Percentiles rank a stretch among this genome's conserved stretches.
These are phyloP conservation scores for Ligustrum vulgare DNA, from an alignment of 257 asterid genomes.

Conservation along the genomic window DNA sequence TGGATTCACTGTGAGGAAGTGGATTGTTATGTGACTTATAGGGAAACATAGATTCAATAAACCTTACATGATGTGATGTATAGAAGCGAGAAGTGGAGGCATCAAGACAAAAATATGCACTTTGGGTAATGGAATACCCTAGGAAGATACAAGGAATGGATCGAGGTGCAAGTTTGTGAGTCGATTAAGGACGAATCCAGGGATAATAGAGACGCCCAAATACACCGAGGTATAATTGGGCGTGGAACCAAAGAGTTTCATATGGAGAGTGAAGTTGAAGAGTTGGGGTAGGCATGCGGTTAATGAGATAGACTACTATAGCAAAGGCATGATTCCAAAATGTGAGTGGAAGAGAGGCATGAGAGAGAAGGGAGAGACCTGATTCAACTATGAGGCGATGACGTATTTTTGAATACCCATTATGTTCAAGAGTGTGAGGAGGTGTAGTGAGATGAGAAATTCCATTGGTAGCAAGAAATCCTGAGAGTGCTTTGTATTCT, in stretches of 20 bases:
- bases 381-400: neutral
- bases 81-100: neutral
- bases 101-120: neutral
- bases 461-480: neutral
- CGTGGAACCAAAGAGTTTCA: too few relatives aligned
- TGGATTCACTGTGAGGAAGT: neutral
- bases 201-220: neutral
- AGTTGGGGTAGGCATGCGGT: too few relatives aligned
- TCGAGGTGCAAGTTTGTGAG: neutral
- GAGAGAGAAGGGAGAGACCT: neutral
- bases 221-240: too few relatives aligned
- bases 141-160: neutral
- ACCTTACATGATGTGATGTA: neutral
- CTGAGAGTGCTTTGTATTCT: neutral
- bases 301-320: too few relatives aligned
- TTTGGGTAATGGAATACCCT: neutral
- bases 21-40: neutral
- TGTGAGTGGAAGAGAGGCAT: neutral
- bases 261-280: too few relatives aligned
- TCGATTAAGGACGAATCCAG: neutral
- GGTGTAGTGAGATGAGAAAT: conserved; percentile 9
- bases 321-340: neutral
- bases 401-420: neutral
- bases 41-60: neutral
- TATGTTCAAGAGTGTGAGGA: conserved; percentile 11